phyloP scores from a whole-genome alignment of 176 grass and related monocot species.

The Carex kokanica region DNA sequence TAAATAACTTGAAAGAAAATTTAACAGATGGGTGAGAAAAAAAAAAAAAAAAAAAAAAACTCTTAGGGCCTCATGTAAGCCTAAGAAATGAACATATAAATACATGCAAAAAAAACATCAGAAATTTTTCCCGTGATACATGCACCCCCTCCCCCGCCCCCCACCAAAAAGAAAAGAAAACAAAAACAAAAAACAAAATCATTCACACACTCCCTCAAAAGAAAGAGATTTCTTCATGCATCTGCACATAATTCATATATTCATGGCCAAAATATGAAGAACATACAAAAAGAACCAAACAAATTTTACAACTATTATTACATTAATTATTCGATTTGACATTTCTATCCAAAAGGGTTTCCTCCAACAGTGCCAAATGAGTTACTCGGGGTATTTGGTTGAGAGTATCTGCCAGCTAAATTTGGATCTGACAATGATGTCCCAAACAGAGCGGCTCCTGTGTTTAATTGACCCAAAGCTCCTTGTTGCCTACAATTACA shows the following conservation, averaged over 20 bases:
- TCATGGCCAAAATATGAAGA: slow-evolving; percentile 9
- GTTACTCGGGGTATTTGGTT: slow-evolving; percentile 53
- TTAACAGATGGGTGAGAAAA: neutral
- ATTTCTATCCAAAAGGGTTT: slow-evolving; percentile 76
- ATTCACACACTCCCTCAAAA: neutral
- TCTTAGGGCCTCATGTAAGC: neutral
- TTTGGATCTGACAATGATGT: slow-evolving; percentile 48
- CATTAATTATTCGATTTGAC: neutral
- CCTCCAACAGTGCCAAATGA: slow-evolving; percentile 57
- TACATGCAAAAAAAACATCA: neutral
- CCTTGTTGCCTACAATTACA: slow-evolving; percentile 71
- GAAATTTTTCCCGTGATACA: neutral
- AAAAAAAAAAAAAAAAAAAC: too few relatives aligned
- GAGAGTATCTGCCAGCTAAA: slow-evolving; percentile 48
- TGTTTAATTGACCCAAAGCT: slow-evolving; percentile 42
- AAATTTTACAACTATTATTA: slow-evolving; percentile 17
- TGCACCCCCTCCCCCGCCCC: neutral
- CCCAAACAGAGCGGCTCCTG: slow-evolving; percentile 20
- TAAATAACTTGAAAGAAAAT: neutral
- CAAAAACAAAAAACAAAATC: neutral
- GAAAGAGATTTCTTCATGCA: neutral
- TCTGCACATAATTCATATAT: neutral
- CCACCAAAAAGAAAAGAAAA: neutral
- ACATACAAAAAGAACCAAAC: slow-evolving; percentile 15
- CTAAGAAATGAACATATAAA: slow-evolving; percentile 17